These are phyloP conservation scores for Phytophthora pini DNA, from an alignment of 352 stramenopile species.

Conservation along the genomic window DNA sequence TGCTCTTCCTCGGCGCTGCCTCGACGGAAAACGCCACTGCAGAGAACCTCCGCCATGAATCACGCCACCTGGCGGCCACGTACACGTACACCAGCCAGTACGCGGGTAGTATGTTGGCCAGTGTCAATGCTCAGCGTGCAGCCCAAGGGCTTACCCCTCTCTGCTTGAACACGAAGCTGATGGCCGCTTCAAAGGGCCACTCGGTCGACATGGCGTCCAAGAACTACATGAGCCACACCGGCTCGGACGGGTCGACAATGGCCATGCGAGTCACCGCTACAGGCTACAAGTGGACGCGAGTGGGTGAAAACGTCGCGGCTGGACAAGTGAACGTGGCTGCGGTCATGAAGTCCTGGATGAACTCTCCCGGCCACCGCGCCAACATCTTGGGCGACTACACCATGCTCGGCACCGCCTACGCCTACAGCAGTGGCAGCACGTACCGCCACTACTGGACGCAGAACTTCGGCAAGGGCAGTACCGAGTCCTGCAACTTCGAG, in stretches of 20 bases:
- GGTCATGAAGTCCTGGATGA: conserved; percentile 63
- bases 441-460: conserved; percentile 65
- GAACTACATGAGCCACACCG: conserved; percentile 54
- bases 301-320: conserved; percentile 57
- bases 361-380: conserved; percentile 45
- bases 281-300: conserved; percentile 47
- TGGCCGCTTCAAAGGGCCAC: conserved; percentile 18
- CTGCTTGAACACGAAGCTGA: conserved; percentile 45
- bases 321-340: conserved; percentile 39
- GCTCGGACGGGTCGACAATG: conserved; percentile 48
- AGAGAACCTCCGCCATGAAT: conserved; percentile 17
- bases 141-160: conserved; percentile 34
- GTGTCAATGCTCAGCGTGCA: conserved; percentile 50
- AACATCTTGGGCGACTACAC: conserved; percentile 54
- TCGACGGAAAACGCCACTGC: conserved; percentile 1
- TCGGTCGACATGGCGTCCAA: conserved; percentile 46
- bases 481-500: conserved; percentile 29
- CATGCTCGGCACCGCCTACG: conserved; percentile 37
- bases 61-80: conserved; percentile 9
- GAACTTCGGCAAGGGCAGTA: conserved; percentile 40
- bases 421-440: conserved; percentile 31
- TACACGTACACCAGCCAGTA: conserved; percentile 19
- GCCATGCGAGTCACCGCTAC: conserved; percentile 34
- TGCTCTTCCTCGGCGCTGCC: conserved; percentile 3
- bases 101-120: conserved; percentile 13